phyloP scores from a whole-genome alignment of 306 rosid species.

The Acacia melanoxylon region DNA sequence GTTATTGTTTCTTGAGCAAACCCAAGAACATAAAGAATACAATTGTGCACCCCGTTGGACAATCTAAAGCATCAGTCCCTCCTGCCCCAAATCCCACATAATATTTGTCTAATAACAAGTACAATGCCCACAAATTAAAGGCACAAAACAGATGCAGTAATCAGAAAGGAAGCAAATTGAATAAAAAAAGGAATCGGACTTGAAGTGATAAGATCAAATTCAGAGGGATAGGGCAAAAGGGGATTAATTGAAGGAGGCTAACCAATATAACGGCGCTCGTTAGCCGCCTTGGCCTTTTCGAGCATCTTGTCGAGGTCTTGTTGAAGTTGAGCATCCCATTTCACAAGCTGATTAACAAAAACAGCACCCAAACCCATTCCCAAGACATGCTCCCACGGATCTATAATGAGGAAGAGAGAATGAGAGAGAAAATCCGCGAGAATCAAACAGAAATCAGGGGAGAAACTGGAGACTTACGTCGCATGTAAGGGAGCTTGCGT shows the following conservation, averaged over 20 bases:
- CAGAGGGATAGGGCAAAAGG: neutral
- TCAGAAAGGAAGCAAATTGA: neutral
- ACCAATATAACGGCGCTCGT: constrained; percentile 96
- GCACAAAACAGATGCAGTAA: neutral
- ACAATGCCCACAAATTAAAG: neutral
- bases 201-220: too few relatives aligned
- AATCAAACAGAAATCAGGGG: constrained; percentile 29
- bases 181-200: neutral
- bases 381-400: constrained; percentile 96
- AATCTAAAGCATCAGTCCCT: neutral
- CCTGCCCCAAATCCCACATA: neutral
- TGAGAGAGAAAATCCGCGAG: neutral
- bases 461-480: constrained; percentile 50
- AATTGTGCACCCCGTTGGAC: neutral
- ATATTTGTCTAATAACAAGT: neutral
- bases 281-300: constrained; percentile 86
- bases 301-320: constrained; percentile 89
- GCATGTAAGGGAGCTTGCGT: constrained; percentile 97
- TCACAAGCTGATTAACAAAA: constrained; percentile 67
- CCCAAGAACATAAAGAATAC: too few relatives aligned
- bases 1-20: neutral
- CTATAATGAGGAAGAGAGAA: constrained; percentile 28
- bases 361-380: constrained; percentile 86
- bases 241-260: neutral
- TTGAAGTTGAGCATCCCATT: constrained; percentile 75